These are phyloP conservation scores for Angomonas ambiguus DNA, from an alignment of 208 protist genomes.

Conservation along the genomic window DNA sequence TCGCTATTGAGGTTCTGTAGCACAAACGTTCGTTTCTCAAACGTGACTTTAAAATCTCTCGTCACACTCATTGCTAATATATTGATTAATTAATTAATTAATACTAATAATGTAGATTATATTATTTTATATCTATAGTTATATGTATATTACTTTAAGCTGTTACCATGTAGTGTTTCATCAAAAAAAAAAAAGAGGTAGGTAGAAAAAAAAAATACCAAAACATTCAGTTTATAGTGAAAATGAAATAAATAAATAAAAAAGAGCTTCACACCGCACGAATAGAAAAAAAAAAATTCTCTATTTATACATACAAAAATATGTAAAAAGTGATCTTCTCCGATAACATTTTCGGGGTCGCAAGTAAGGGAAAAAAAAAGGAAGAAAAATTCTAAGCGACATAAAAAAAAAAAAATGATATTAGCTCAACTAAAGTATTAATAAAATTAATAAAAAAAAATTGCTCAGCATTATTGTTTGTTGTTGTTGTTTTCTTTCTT, in stretches of 20 bases:
- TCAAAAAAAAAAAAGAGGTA: not conserved
- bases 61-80: not conserved
- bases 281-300: conserved; percentile 3
- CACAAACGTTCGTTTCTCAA: not conserved
- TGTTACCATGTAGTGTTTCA: not conserved
- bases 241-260: not conserved
- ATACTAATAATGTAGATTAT: no score
- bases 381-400: no score
- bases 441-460: not conserved
- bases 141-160: not conserved
- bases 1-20: not conserved
- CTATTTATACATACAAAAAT: not conserved
- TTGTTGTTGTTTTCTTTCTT: conserved; percentile 4
- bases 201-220: not conserved
- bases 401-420: conserved; percentile 9
- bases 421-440: not conserved
- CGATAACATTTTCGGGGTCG: no score
- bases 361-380: conserved; percentile 18
- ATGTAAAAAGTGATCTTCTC: no score
- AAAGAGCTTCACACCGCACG: not conserved
- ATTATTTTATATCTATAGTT: no score
- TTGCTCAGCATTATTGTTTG: no score
- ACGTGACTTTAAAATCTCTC: not conserved
- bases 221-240: not conserved
- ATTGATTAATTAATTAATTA: no score